Conservation (phyloP, 164 flowering plant genomes). For the Annona cherimola region DNA sequence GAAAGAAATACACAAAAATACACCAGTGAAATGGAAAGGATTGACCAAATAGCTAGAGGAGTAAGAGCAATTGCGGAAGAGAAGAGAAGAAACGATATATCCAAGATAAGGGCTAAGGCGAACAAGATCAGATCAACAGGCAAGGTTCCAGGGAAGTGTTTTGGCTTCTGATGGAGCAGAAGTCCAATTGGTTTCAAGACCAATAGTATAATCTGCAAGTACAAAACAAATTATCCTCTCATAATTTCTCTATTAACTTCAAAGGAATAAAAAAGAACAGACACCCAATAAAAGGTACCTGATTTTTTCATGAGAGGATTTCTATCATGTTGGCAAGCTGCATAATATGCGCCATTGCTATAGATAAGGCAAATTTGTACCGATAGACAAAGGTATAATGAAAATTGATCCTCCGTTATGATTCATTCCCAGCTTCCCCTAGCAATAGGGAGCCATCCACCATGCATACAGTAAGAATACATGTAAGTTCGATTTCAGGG, state of each 20-base stretch:
- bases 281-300: neutral
- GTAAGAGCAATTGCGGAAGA: constrained; percentile 54
- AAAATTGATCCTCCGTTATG: too few species aligned
- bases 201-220: neutral
- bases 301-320: neutral
- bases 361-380: too few species aligned
- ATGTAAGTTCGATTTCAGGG: too few species aligned
- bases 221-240: neutral
- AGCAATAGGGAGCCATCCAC: too few species aligned
- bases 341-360: too few species aligned
- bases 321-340: neutral
- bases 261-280: neutral
- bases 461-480: too few species aligned
- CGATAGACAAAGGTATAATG: too few species aligned
- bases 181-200: neutral
- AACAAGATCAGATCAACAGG: constrained; percentile 47
- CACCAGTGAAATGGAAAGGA: constrained; percentile 39
- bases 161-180: constrained; percentile 40
- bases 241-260: neutral
- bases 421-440: too few species aligned
- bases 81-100: constrained; percentile 46
- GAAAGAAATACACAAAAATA: constrained; percentile 34
- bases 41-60: constrained; percentile 49
- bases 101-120: constrained; percentile 47
- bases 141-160: constrained; percentile 32